Base-by-base conservation (phyloP, 495 filamentous ascomycete genomes). In the Neurospora sublineolata region DNA sequence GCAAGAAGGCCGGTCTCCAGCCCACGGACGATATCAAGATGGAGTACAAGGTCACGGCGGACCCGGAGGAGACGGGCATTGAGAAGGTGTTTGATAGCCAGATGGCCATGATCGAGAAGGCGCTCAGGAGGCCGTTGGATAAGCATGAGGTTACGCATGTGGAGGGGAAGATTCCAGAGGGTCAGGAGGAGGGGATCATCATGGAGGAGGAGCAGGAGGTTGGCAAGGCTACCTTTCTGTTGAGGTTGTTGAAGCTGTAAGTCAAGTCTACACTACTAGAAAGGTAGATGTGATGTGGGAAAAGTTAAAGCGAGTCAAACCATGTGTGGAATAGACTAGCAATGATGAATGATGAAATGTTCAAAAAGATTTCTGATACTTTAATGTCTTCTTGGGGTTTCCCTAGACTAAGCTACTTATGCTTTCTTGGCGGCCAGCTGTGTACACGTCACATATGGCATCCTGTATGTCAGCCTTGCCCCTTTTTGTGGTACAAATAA, bases 151-250 rank as follows among this genome's bases (percentile, higher is more conserved):
- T 89, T 18, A 91, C 88, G 10, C 83, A 88, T 64, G 78, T 90
- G 70, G 89, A 89, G 41, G 90, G 89, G 23, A 80, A 90, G 83
- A 86, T 86, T 42, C 83, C 87, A 27, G 87, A 83, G 14, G 82
- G 85, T 69, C 81, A 83, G 44, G 83, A 86, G 68, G 88, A 88
- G 46, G 85, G 83, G 23, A 82, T 94, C 68, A 93, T 97, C 75
- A 83, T 88, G 70, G 87, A 96, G 79, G 94, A 97, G 79, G 91
- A 97, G 80, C 90, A 94, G 74, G 94, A 97, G 82, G 88, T 97
- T 68, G 91, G 93, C 76, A 93, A 91, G 76, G 92, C 93, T 0
- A 93, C 89, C 9, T 94, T 97, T 82, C 83, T 95, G 83, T 79
- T 97, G 80, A 89, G 93, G 75, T 78, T 97, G 73, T 80, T 97